Percentiles rank a stretch among this genome's conserved stretches.
Evolutionary conservation across 2,329 filamentous ascomycete species (phyloP).

Genomic region (Neofusicoccum laricinum): DNA sequence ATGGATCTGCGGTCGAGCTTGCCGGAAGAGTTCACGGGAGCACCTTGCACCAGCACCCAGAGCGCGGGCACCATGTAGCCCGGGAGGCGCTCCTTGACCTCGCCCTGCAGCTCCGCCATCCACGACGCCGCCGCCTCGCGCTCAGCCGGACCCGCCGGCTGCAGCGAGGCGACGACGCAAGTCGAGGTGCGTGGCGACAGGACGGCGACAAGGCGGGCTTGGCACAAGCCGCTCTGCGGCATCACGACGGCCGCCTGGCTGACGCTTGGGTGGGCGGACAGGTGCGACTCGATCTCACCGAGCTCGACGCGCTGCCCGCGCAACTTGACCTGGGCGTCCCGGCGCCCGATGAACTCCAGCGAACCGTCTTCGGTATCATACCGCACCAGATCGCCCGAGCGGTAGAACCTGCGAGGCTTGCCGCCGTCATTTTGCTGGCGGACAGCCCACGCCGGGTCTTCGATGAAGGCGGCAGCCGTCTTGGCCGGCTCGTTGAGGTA

Average conservation of each 20-base stretch:
- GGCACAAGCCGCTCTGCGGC: constrained; percentile 36
- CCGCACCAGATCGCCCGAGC: constrained; percentile 18
- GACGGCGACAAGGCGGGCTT: not conserved
- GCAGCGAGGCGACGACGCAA: too few relatives aligned
- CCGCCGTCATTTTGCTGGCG: not conserved
- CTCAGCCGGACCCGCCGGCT: not conserved
- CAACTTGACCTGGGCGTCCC: constrained; percentile 23
- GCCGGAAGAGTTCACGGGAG: constrained; percentile 35
- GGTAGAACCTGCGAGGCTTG: not conserved
- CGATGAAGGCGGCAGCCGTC: constrained; percentile 30
- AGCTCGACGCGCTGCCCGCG: constrained; percentile 1
- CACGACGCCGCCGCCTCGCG: constrained; percentile 21
- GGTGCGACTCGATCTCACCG: constrained; percentile 22
- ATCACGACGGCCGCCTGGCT: not conserved
- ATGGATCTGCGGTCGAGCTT: constrained; percentile 29
- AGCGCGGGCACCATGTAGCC: constrained; percentile 40
- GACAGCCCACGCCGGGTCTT: constrained; percentile 19
- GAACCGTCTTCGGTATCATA: constrained; percentile 30
- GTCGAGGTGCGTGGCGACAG: not conserved
- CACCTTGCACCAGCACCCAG: constrained; percentile 34
- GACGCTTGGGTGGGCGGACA: constrained; percentile 25
- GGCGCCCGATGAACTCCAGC: constrained; percentile 35
- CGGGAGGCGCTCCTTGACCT: constrained; percentile 25
- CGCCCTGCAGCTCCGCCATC: not conserved
- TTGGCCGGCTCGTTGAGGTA: constrained; percentile 33